Evolutionary conservation across 108 stramenopile species (phyloP).

Genomic region (Fragilaria radians): DNA sequence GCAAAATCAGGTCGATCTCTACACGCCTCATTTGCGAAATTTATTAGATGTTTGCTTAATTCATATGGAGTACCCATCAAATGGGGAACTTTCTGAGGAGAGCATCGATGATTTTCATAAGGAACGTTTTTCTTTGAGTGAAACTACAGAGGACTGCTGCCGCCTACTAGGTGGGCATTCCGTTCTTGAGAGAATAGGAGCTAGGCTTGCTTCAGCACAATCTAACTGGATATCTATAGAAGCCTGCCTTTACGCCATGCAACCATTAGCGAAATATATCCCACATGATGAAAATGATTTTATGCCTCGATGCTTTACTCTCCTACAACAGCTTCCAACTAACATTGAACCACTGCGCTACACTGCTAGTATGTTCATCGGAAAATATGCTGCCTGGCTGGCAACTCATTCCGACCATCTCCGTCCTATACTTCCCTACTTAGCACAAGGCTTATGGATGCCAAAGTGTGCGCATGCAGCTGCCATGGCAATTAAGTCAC

Average conservation of each 20-base stretch:
- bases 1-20: slow-evolving; percentile 70
- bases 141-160: slow-evolving; percentile 86
- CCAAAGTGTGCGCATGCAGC: slow-evolving; percentile 68
- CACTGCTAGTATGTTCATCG: slow-evolving; percentile 74
- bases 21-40: slow-evolving; percentile 47
- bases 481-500: slow-evolving; percentile 79
- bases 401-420: slow-evolving; percentile 60
- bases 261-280: slow-evolving; percentile 62
- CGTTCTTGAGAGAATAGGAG: slow-evolving; percentile 52
- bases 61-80: slow-evolving; percentile 51
- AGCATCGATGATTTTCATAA: slow-evolving; percentile 69
- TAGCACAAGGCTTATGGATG: slow-evolving; percentile 73
- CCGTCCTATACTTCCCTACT: slow-evolving; percentile 69
- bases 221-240: slow-evolving; percentile 74
- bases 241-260: slow-evolving; percentile 73
- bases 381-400: slow-evolving; percentile 83
- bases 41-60: slow-evolving; percentile 51
- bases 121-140: slow-evolving; percentile 68
- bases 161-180: slow-evolving; percentile 66
- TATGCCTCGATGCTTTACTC: slow-evolving; percentile 63
- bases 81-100: slow-evolving; percentile 58
- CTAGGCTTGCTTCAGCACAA: slow-evolving; percentile 37
- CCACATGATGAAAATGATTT: slow-evolving; percentile 62
- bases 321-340: slow-evolving; percentile 66
- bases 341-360: slow-evolving; percentile 55